Conservation (phyloP, 345 rosid species). For the Viola odorata region DNA sequence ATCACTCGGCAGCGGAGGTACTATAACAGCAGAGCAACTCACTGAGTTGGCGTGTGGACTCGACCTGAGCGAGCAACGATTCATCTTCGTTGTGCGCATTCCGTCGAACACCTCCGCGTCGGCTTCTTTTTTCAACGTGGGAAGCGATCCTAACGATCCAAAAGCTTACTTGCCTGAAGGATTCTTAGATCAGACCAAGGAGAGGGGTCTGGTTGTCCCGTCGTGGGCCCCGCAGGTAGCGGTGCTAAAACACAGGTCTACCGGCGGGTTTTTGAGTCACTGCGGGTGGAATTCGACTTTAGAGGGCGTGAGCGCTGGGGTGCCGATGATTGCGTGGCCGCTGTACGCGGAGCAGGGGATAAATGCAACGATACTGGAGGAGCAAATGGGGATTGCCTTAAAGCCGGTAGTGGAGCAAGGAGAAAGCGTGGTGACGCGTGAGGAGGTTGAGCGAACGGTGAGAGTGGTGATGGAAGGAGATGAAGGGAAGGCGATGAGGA, state of each 20-base stretch:
- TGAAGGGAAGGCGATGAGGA: conserved; percentile 13
- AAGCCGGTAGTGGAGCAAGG: conserved; percentile 4
- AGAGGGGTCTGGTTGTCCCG: conserved; percentile 12
- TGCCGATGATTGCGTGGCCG: conserved; percentile 25
- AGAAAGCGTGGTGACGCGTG: conserved; percentile 7
- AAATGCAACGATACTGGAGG: conserved; percentile 17
- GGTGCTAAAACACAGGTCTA: conserved; percentile 14
- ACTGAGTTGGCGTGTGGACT: conserved; percentile 19
- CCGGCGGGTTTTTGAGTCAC: conserved; percentile 21
- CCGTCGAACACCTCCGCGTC: conserved; percentile 5
- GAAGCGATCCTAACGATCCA: conserved; percentile 16
- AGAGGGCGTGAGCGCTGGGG: conserved; percentile 12
- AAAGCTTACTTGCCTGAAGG: conserved; percentile 20
- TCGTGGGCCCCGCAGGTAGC: conserved; percentile 21
- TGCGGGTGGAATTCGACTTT: conserved; percentile 27
- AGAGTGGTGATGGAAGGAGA: conserved; percentile 16
- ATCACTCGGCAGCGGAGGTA: conserved; percentile 23
- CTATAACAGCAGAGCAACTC: conserved; percentile 14
- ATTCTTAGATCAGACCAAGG: conserved; percentile 10
- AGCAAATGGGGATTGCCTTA: conserved; percentile 18
- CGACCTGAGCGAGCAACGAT: conserved; percentile 20
- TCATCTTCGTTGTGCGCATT: conserved; percentile 17
- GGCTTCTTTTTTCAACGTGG: conserved; percentile 10
- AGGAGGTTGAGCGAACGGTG: conserved; percentile 15
- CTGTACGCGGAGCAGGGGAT: conserved; percentile 26